Evolutionary conservation across 140 eudicot genomes (phyloP).

Genomic region (Flaveria floridana): DNA sequence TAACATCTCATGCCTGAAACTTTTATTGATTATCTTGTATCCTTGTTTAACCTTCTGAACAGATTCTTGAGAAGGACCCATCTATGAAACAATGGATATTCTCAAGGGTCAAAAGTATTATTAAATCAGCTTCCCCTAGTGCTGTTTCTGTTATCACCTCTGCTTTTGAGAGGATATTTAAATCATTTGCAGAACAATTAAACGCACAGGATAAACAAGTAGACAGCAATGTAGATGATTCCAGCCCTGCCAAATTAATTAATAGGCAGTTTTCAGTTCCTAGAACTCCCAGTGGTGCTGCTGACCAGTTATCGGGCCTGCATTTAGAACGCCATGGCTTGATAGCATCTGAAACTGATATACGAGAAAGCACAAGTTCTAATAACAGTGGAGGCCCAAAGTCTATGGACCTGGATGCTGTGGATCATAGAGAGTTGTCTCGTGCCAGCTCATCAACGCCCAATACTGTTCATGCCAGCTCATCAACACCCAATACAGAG

Average conservation of each 20-base stretch:
- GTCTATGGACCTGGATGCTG: slow-evolving; percentile 52
- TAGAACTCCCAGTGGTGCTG: slow-evolving; percentile 36
- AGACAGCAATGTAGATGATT: slow-evolving; percentile 41
- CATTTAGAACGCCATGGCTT: slow-evolving; percentile 45
- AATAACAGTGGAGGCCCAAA: slow-evolving; percentile 53
- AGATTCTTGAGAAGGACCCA: slow-evolving; percentile 68
- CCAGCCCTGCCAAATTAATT: slow-evolving; percentile 42
- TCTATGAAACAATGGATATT: slow-evolving; percentile 63
- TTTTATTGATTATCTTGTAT: slow-evolving; percentile 11
- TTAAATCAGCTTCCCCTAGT: slow-evolving; percentile 55
- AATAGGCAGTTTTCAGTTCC: slow-evolving; percentile 38
- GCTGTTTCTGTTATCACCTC: slow-evolving; percentile 51
- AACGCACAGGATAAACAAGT: slow-evolving; percentile 41
- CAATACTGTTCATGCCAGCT: slow-evolving; percentile 28
- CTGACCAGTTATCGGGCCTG: slow-evolving; percentile 41
- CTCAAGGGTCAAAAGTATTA: slow-evolving; percentile 52
- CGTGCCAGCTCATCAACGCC: slow-evolving; percentile 61
- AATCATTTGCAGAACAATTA: slow-evolving; percentile 54
- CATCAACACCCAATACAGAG: slow-evolving; percentile 34
- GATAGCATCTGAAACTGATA: slow-evolving; percentile 37
- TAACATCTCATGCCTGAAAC: neutral
- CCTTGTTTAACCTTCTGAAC: slow-evolving; percentile 29
- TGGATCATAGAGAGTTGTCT: slow-evolving; percentile 49
- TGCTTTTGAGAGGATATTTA: slow-evolving; percentile 59
- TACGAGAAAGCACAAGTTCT: slow-evolving; percentile 39